Evolutionary conservation across 768 basidiomycete genomes (phyloP).

Genomic region (Rhodotorula kratochvilovae): DNA sequence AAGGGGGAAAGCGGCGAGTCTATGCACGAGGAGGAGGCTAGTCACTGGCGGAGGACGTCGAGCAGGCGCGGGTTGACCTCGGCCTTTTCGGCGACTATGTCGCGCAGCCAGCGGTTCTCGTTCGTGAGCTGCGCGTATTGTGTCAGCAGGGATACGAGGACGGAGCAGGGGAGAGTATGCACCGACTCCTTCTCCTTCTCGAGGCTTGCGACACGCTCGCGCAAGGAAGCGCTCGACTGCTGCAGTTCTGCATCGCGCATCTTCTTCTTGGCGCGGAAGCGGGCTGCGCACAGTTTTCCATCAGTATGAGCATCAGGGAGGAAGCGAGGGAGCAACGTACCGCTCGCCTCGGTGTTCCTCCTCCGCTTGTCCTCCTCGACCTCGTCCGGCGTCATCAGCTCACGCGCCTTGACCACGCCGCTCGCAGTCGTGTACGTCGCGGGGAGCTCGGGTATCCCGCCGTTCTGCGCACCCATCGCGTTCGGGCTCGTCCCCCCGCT

Average conservation of each 20-base stretch:
- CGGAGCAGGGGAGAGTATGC: neutral
- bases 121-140: constrained; percentile 10
- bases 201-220: constrained; percentile 5
- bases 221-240: constrained; percentile 10
- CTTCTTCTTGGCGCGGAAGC: constrained; percentile 36
- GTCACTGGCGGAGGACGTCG: neutral
- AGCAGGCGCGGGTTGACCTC: neutral
- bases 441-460: neutral
- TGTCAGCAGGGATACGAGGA: neutral
- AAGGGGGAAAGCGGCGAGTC: no score
- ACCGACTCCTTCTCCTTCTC: constrained; percentile 36
- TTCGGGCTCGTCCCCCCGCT: neutral
- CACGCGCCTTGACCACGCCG: neutral
- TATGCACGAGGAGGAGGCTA: neutral
- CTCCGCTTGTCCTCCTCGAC: constrained; percentile 32
- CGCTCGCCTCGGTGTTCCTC: constrained; percentile 34
- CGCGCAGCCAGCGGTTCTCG: constrained; percentile 33
- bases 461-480: neutral
- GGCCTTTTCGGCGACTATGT: constrained; percentile 31
- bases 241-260: constrained; percentile 14
- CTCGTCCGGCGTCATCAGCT: constrained; percentile 22
- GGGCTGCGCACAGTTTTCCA: neutral
- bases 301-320: neutral
- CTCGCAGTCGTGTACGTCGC: neutral
- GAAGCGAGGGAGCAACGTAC: constrained; percentile 6